Evolutionary conservation across 1,284 basidiomycete genomes (phyloP).

Genomic region (Cystobasidium slooffiae): DNA sequence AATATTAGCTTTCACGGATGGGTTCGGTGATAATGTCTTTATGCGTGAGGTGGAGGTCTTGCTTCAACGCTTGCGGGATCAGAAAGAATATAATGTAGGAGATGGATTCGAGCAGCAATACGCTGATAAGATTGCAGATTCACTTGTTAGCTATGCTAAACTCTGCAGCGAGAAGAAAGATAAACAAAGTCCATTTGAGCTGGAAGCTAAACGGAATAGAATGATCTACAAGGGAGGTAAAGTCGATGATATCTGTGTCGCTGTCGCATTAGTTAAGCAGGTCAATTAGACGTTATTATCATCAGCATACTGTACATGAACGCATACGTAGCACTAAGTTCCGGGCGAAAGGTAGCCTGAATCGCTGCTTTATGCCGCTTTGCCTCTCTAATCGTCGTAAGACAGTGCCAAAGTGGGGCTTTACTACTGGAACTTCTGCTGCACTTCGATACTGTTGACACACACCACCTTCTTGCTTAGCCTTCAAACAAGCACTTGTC

Average conservation of each 20-base stretch:
- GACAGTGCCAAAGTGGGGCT: no score
- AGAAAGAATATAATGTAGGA: constrained; percentile 48
- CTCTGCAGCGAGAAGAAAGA: constrained; percentile 69
- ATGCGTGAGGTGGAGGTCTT: constrained; percentile 70
- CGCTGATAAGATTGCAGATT: constrained; percentile 64
- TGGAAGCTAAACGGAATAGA: constrained; percentile 54
- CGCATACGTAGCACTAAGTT: no score
- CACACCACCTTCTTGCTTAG: no score
- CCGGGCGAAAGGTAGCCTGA: no score
- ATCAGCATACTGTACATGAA: no score
- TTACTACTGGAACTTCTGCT: no score
- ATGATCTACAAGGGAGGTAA: constrained; percentile 59
- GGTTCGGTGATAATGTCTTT: constrained; percentile 83
- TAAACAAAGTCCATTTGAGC: constrained; percentile 65
- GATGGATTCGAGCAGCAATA: constrained; percentile 11
- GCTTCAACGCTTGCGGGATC: constrained; percentile 67
- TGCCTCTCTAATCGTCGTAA: no score
- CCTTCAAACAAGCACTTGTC: no score
- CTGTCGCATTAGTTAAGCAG: constrained; percentile 58
- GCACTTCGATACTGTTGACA: no score
- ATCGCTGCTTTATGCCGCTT: no score
- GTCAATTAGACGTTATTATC: background rate
- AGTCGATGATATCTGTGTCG: constrained; percentile 61
- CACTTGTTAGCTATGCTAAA: constrained; percentile 70
- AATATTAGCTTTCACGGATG: constrained; percentile 70